A percentile compares a stretch with the other conserved stretches of the same genome.
Evolutionary conservation across 2,329 filamentous ascomycete species (phyloP).

Genomic region (Lasiodiplodia sp.): DNA sequence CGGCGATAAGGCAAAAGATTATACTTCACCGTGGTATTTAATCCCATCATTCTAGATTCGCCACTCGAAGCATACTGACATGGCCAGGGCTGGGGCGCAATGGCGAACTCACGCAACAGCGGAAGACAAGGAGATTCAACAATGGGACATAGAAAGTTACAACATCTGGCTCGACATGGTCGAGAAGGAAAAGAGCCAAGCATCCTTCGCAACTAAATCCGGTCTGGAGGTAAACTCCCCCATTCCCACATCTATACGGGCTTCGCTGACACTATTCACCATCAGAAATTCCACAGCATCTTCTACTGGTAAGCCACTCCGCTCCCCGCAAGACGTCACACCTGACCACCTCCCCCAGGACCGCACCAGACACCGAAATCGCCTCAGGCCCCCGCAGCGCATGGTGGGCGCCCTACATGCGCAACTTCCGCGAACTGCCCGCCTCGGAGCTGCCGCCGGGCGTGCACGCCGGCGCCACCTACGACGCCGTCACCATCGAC

Average conservation of each 20-base stretch:
- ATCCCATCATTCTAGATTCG: background rate
- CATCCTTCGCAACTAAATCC: conserved; percentile 35
- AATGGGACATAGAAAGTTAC: conserved; percentile 56
- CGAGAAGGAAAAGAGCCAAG: conserved; percentile 33
- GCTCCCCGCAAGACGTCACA: background rate
- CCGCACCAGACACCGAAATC: conserved; percentile 30
- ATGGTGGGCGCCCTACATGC: conserved; percentile 51
- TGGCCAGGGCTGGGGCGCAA: conserved; percentile 54
- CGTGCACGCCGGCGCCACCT: conserved; percentile 40
- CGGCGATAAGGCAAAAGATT: conserved; percentile 50
- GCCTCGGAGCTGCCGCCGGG: conserved; percentile 32
- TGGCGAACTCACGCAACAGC: conserved; percentile 53
- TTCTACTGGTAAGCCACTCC: conserved; percentile 25
- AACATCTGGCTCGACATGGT: conserved; percentile 48
- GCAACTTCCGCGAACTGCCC: conserved; percentile 39
- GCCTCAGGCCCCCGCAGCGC: conserved; percentile 34
- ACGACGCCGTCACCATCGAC: conserved; percentile 48
- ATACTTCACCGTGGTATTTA: conserved; percentile 53
- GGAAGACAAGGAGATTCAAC: conserved; percentile 39
- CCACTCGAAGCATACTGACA: background rate
- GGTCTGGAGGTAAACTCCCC: conserved; percentile 34
- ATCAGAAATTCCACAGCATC: conserved; percentile 30
- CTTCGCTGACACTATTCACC: conserved; percentile 4
- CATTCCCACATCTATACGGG: too few species aligned
- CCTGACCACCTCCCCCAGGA: conserved; percentile 35